Base-by-base conservation (phyloP, 2,329 filamentous ascomycete genomes). In the Fusarium proliferatum region DNA sequence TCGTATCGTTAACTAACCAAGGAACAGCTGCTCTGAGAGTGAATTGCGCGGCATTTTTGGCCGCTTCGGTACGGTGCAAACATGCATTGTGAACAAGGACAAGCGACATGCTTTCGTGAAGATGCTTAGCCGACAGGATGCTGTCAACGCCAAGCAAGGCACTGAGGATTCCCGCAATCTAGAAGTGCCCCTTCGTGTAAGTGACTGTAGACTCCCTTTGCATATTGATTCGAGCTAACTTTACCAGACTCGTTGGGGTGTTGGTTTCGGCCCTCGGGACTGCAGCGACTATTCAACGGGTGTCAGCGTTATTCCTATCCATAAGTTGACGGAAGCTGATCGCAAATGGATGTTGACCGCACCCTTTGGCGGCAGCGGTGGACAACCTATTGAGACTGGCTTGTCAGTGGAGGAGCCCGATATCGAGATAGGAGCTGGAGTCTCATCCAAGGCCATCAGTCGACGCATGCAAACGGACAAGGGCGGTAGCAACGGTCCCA, bases 41-140 rank as follows among this genome's bases (percentile, higher is more conserved):
- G 95, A 98, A 81, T 88, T 99, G 60, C 91, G 95, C 60, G 85
- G 85, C 57, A 91, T 97, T 49, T 99, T 99, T 82, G 87, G 86
- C 78, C 91, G 91, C 51, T 97, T 92, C 80, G 96, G 96, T 67
- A 87, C 91, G 60, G 96, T 99, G 8, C 96, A 99, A 83, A 98
- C 96, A 3, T 98, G 96, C 83, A 99, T 99, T 74, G 95, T 98
- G 75, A 98, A 99, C 85, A 93, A 94, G 79, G 96, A 99, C 80
- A 99, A 98, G 85, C 93, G 96, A 23, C 96, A 99, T 82, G 96
- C 96, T 10, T 99, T 99, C 81, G 96, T 99, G 79, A 99, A 99
- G 85, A 99, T 99, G 96, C 89, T 96, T 75, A 96, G 90, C 72
- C 94, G 97, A 42, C 88, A 90, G 71, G 94, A 97, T 82, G 96